phyloP scores from a whole-genome alignment of 2,329 filamentous ascomycete genomes.

The Aspergillus chevalieri region DNA sequence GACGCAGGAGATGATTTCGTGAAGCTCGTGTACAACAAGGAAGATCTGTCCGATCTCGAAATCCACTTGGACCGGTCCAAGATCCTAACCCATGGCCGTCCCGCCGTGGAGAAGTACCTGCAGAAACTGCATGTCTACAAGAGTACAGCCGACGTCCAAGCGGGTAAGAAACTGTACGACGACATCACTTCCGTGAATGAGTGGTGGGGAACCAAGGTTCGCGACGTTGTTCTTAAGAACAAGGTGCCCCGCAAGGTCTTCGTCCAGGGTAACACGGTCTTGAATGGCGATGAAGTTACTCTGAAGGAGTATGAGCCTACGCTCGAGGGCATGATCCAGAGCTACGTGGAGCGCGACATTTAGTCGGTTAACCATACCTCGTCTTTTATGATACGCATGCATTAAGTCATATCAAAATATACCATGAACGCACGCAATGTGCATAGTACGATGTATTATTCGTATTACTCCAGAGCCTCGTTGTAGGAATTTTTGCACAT shows the following conservation, averaged over 20 bases:
- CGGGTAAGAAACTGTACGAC: constrained; percentile 72
- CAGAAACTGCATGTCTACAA: constrained; percentile 93
- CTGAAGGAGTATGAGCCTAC: constrained; percentile 83
- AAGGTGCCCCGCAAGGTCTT: constrained; percentile 66
- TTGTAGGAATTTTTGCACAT: too few species aligned
- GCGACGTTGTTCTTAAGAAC: constrained; percentile 55
- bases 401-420: neutral
- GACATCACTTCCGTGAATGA: constrained; percentile 77
- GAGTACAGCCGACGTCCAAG: constrained; percentile 74
- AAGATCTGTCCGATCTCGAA: constrained; percentile 72
- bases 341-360: constrained; percentile 59
- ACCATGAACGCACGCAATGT: neutral
- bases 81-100: constrained; percentile 75
- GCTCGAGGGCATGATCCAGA: constrained; percentile 74
- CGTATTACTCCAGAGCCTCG: too few species aligned
- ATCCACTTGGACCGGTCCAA: constrained; percentile 80
- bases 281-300: constrained; percentile 63
- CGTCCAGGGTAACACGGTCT: constrained; percentile 82
- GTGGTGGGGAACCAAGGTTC: constrained; percentile 76
- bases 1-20: constrained; percentile 82
- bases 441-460: too few species aligned
- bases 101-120: constrained; percentile 77
- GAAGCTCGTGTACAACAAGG: constrained; percentile 66
- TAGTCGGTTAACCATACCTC: constrained; percentile 13
- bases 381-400: too few species aligned